phyloP scores from a whole-genome alignment of 2,329 filamentous ascomycete species.

The Curvularia lunata region DNA sequence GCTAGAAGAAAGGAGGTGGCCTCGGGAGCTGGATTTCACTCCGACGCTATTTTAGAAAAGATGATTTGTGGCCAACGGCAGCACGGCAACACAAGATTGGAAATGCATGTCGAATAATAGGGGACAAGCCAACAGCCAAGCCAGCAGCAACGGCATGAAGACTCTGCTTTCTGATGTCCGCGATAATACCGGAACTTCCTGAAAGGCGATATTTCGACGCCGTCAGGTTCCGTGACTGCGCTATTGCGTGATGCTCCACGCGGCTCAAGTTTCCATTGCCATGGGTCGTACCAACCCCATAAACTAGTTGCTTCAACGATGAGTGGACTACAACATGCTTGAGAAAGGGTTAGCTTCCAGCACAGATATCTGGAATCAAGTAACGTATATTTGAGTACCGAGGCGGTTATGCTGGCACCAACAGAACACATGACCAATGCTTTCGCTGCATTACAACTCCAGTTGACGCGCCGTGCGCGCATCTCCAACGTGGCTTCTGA shows the following conservation, averaged over 20 bases:
- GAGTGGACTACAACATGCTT: neutral
- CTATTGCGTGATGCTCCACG: neutral
- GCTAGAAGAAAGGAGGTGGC: neutral
- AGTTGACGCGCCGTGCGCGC: neutral
- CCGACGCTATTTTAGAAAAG: conserved; percentile 1
- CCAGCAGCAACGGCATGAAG: neutral
- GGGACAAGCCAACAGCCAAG: neutral
- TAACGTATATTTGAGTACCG: neutral
- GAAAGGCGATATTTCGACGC: neutral
- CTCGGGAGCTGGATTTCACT: neutral
- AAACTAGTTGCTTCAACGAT: neutral
- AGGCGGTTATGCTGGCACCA: conserved; percentile 1
- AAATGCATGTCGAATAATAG: conserved; percentile 1
- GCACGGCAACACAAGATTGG: conserved; percentile 3
- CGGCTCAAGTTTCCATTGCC: neutral
- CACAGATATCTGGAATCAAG: neutral
- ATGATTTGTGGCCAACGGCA: neutral
- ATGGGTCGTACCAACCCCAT: neutral
- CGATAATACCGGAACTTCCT: conserved; percentile 1
- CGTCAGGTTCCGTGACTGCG: neutral
- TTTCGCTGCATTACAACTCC: neutral
- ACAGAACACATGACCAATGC: conserved; percentile 15
- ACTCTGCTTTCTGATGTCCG: neutral
- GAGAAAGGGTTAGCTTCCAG: neutral
- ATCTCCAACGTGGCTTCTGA: neutral